phyloP scores from a whole-genome alignment of 2,329 filamentous ascomycete genomes.

The Apiospora malaysiana region DNA sequence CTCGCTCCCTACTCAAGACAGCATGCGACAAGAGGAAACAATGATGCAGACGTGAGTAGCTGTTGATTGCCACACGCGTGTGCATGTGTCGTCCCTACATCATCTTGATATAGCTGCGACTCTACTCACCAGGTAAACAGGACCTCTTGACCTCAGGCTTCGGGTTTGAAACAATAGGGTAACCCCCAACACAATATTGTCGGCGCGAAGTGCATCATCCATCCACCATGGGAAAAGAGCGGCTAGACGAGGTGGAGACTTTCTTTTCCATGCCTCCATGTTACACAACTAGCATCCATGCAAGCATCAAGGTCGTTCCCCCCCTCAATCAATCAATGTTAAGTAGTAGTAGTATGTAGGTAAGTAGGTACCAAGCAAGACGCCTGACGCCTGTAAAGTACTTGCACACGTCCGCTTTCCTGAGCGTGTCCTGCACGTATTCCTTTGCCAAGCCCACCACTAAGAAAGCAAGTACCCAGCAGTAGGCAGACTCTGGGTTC shows the following conservation, averaged over 20 bases:
- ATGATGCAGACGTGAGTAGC: neutral
- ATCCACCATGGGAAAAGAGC: slow-evolving; percentile 17
- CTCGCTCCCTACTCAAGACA: neutral
- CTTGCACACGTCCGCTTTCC: neutral
- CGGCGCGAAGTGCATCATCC: slow-evolving; percentile 11
- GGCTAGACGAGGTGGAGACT: slow-evolving; percentile 11
- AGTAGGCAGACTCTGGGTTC: neutral
- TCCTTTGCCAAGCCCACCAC: neutral
- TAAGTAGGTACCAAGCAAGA: neutral
- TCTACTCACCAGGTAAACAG: slow-evolving; percentile 1
- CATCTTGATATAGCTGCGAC: neutral
- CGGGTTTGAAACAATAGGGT: slow-evolving; percentile 10
- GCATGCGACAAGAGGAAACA: slow-evolving; percentile 10
- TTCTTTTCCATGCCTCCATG: slow-evolving; percentile 14
- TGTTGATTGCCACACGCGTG: neutral
- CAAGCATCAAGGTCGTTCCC: neutral
- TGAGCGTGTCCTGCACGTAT: neutral
- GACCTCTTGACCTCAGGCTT: neutral
- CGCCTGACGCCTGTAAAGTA: neutral
- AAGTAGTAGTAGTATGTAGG: no score
- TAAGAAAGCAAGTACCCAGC: neutral
- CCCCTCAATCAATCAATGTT: no score
- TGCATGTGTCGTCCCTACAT: no score
- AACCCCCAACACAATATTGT: slow-evolving; percentile 13
- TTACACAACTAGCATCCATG: slow-evolving; percentile 14